These are phyloP conservation scores for Ustilago trichophora DNA, from an alignment of 1,284 basidiomycete genomes.

Conservation along the genomic window DNA sequence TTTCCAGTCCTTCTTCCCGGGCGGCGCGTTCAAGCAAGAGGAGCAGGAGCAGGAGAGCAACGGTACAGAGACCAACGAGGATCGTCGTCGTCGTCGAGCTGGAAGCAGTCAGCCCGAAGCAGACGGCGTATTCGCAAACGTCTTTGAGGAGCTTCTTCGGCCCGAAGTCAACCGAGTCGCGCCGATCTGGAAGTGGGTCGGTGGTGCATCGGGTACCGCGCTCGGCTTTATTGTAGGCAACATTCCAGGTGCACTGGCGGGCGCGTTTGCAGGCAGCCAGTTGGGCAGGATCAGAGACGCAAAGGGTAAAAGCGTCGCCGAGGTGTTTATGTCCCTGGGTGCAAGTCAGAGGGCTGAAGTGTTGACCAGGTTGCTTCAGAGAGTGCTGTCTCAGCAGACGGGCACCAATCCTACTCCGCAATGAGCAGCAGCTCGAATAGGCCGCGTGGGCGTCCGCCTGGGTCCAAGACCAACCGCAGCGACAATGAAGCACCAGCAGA, in stretches of 20 bases:
- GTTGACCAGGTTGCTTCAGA: constrained; percentile 83
- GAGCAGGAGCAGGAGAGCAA: constrained; percentile 1
- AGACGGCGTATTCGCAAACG: constrained; percentile 56
- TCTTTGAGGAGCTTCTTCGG: constrained; percentile 63
- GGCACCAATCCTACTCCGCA: constrained; percentile 25
- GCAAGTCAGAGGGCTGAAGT: constrained; percentile 83
- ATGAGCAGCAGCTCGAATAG: constrained; percentile 9
- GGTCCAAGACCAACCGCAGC: neutral
- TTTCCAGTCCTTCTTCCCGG: constrained; percentile 57
- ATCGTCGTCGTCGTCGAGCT: constrained; percentile 3
- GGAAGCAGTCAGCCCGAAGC: constrained; percentile 49
- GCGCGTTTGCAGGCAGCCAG: constrained; percentile 59
- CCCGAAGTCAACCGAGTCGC: constrained; percentile 62
- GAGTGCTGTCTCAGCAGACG: constrained; percentile 73
- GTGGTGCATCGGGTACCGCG: constrained; percentile 55
- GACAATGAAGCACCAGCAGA: neutral
- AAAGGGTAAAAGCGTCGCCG: constrained; percentile 63
- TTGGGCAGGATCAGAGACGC: constrained; percentile 64
- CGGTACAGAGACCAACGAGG: constrained; percentile 8
- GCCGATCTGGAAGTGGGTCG: constrained; percentile 56
- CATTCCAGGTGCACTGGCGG: constrained; percentile 56
- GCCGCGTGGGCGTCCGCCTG: constrained; percentile 3
- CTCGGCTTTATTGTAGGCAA: constrained; percentile 62
- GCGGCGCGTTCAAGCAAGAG: constrained; percentile 36
- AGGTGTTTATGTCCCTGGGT: constrained; percentile 85